These are phyloP conservation scores for Colletotrichum eremochloae DNA, from an alignment of 2,329 filamentous ascomycete genomes.

Conservation along the genomic window DNA sequence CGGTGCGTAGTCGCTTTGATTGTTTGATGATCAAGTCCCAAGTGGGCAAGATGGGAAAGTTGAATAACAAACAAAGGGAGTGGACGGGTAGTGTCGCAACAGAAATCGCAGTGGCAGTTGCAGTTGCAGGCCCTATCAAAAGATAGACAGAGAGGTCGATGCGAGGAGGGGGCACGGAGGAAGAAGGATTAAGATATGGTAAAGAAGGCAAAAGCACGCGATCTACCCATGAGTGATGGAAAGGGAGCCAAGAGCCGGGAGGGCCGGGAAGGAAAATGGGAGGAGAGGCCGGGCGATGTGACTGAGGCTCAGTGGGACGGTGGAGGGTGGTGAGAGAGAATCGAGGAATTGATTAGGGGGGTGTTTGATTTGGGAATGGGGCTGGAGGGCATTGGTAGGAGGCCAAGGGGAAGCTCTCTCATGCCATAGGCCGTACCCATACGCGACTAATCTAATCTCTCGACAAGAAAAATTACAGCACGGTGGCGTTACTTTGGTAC, in stretches of 20 bases:
- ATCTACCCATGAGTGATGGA: slow-evolving; percentile 25
- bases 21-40: slow-evolving; percentile 21
- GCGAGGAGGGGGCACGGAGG: slow-evolving; percentile 11
- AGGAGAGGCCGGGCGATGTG: slow-evolving; percentile 25
- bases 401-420: slow-evolving; percentile 34
- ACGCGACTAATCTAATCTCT: slow-evolving; percentile 38
- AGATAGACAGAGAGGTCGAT: background rate
- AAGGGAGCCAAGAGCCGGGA: slow-evolving; percentile 40
- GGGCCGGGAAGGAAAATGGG: slow-evolving; percentile 29
- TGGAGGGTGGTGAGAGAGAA: slow-evolving; percentile 35
- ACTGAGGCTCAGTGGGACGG: slow-evolving; percentile 33
- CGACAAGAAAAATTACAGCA: slow-evolving; percentile 37
- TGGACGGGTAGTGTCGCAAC: slow-evolving; percentile 32
- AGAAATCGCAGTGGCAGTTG: slow-evolving; percentile 14
- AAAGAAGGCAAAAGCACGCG: slow-evolving; percentile 19
- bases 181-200: slow-evolving; percentile 28
- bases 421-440: slow-evolving; percentile 3
- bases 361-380: slow-evolving; percentile 31
- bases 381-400: background rate
- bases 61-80: slow-evolving; percentile 33
- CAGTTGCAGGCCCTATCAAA: slow-evolving; percentile 29
- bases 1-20: slow-evolving; percentile 16
- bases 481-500: slow-evolving; percentile 43
- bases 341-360: slow-evolving; percentile 37
- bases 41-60: slow-evolving; percentile 15